Percentiles rank a stretch among this genome's conserved stretches.
These are phyloP conservation scores for Puccinia polysora DNA, from an alignment of 1,284 basidiomycete genomes.

Conservation along the genomic window DNA sequence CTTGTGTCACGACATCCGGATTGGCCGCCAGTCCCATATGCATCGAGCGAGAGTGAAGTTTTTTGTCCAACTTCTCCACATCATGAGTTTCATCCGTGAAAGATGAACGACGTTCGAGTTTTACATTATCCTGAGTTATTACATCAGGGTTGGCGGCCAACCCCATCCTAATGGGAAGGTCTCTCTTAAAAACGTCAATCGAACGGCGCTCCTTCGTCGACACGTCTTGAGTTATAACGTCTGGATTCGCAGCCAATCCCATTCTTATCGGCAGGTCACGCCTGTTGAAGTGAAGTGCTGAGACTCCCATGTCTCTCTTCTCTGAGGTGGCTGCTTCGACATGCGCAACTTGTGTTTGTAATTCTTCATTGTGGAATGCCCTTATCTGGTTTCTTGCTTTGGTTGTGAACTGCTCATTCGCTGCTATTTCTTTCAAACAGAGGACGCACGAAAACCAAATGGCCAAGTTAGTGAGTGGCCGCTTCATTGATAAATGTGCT, in stretches of 20 bases:
- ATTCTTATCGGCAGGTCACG: not conserved
- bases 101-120: too few relatives aligned
- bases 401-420: not conserved
- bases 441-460: not conserved
- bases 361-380: not conserved
- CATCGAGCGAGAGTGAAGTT: not conserved
- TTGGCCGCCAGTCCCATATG: not conserved
- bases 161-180: too few relatives aligned
- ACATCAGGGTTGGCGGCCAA: too few relatives aligned
- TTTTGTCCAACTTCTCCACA: too few relatives aligned
- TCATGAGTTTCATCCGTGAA: too few relatives aligned
- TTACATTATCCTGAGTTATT: too few relatives aligned
- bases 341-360: not conserved
- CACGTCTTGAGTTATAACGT: slow-evolving; percentile 14
- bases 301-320: not conserved
- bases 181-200: not conserved
- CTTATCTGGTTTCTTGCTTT: not conserved
- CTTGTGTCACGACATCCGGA: slow-evolving; percentile 10
- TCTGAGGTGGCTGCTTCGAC: not conserved
- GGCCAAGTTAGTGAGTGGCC: not conserved
- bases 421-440: not conserved
- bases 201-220: not conserved
- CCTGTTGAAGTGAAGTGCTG: not conserved
- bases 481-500: not conserved
- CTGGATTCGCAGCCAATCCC: slow-evolving; percentile 31